phyloP scores from a whole-genome alignment of 345 rosid species.

The Eutrema japonicum region DNA sequence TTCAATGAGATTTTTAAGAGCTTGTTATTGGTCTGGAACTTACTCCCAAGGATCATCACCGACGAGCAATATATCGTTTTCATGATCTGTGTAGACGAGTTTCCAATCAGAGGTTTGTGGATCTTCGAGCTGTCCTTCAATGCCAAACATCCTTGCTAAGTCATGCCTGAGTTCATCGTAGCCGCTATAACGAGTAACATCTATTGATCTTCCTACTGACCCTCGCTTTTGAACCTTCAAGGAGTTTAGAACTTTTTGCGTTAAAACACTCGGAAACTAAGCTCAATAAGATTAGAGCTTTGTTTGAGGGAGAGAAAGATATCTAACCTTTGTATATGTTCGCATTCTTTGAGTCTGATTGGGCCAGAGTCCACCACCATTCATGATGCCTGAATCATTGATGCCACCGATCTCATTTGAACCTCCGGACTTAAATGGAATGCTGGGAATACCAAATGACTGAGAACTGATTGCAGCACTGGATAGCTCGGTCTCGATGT shows the following conservation, averaged over 20 bases:
- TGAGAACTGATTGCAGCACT: constrained; percentile 89
- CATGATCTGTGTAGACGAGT: constrained; percentile 90
- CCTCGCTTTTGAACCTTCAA: constrained; percentile 98
- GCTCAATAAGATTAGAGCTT: neutral
- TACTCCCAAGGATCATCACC: constrained; percentile 99
- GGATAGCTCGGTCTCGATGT: constrained; percentile 85
- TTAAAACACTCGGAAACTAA: neutral
- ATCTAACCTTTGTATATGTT: constrained; percentile 85
- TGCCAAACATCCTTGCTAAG: constrained; percentile 93
- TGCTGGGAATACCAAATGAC: constrained; percentile 84
- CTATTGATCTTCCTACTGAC: constrained; percentile 94
- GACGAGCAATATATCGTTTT: constrained; percentile 89
- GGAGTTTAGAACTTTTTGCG: constrained; percentile 6
- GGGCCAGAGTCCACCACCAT: constrained; percentile 78
- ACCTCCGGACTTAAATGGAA: constrained; percentile 74
- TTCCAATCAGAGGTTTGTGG: constrained; percentile 93
- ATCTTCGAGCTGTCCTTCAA: constrained; percentile 95
- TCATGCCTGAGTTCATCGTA: constrained; percentile 88
- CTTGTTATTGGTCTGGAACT: constrained; percentile 40
- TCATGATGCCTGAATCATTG: constrained; percentile 69
- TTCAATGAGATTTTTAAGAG: neutral
- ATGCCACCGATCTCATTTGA: constrained; percentile 70
- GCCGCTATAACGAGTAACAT: constrained; percentile 77
- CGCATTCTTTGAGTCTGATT: constrained; percentile 90
- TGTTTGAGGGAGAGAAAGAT: constrained; percentile 11